Evolutionary conservation across 345 rosid species (phyloP).

Genomic region (Lepidium sativum): DNA sequence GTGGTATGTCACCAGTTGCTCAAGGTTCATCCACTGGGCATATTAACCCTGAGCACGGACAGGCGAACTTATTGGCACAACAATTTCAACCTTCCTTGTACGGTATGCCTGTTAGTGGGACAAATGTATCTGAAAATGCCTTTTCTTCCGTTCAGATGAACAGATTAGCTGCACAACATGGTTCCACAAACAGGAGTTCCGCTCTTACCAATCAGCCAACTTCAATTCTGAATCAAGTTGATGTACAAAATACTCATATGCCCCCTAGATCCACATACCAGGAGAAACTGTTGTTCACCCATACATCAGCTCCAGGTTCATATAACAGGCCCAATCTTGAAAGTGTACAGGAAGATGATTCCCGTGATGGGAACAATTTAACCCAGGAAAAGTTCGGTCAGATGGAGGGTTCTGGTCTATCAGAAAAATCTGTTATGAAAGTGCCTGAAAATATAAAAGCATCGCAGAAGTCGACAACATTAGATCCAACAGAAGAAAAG

Average conservation of each 20-base stretch:
- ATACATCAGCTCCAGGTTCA: slow-evolving; percentile 35
- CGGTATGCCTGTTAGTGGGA: slow-evolving; percentile 47
- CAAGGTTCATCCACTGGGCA: slow-evolving; percentile 55
- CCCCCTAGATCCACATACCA: slow-evolving; percentile 44
- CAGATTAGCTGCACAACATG: slow-evolving; percentile 35
- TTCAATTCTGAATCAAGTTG: slow-evolving; percentile 39
- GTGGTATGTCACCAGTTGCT: slow-evolving; percentile 33
- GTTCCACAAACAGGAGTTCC: slow-evolving; percentile 42
- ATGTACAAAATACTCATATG: slow-evolving; percentile 37
- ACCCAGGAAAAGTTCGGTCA: slow-evolving; percentile 33
- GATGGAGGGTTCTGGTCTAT: slow-evolving; percentile 31
- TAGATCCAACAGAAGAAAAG: slow-evolving; percentile 89
- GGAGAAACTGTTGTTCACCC: slow-evolving; percentile 29
- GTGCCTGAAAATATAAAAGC: slow-evolving; percentile 25
- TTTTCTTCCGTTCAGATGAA: slow-evolving; percentile 46
- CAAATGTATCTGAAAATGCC: slow-evolving; percentile 38
- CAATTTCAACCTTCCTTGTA: slow-evolving; percentile 64
- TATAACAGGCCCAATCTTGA: slow-evolving; percentile 34
- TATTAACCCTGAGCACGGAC: slow-evolving; percentile 54
- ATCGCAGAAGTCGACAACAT: slow-evolving; percentile 48
- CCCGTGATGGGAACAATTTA: slow-evolving; percentile 30
- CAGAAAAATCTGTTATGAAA: slow-evolving; percentile 40
- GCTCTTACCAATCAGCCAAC: slow-evolving; percentile 38
- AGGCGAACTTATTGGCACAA: slow-evolving; percentile 43
- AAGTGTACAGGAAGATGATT: slow-evolving; percentile 36